These are phyloP conservation scores for Sarocladium strictum DNA, from an alignment of 2,329 filamentous ascomycete genomes.

Conservation along the genomic window DNA sequence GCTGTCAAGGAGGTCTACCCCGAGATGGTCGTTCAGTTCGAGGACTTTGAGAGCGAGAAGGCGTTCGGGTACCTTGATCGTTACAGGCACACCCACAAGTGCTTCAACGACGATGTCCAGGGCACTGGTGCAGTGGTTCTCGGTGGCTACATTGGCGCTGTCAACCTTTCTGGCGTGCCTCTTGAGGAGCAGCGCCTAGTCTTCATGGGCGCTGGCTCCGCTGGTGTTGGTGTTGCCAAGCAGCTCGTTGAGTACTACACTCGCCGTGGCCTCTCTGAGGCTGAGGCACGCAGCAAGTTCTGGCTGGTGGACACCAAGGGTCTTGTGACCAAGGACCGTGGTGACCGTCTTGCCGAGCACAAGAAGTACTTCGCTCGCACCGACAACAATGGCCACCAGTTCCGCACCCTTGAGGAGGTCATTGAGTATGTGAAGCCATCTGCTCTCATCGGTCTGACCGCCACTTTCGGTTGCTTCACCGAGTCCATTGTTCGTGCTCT, in stretches of 20 bases:
- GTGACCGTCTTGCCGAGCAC: slow-evolving; percentile 89
- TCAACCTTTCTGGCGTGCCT: slow-evolving; percentile 80
- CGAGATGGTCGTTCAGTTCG: slow-evolving; percentile 77
- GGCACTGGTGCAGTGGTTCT: slow-evolving; percentile 94
- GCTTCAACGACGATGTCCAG: slow-evolving; percentile 99
- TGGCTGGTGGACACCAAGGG: slow-evolving; percentile 97
- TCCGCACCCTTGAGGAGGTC: slow-evolving; percentile 80
- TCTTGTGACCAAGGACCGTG: slow-evolving; percentile 86
- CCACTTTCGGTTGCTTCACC: slow-evolving; percentile 91
- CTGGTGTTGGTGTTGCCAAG: slow-evolving; percentile 94
- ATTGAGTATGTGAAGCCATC: slow-evolving; percentile 94
- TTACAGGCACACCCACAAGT: slow-evolving; percentile 83
- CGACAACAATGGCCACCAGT: slow-evolving; percentile 61
- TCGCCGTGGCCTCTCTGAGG: slow-evolving; percentile 81
- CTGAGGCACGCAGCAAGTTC: slow-evolving; percentile 85
- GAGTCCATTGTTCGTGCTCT: slow-evolving; percentile 73
- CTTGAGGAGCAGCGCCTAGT: slow-evolving; percentile 88
- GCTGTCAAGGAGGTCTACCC: slow-evolving; percentile 71
- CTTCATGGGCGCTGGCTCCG: slow-evolving; percentile 93
- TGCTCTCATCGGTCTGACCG: slow-evolving; percentile 89
- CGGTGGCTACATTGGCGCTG: slow-evolving; percentile 61
- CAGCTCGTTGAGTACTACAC: slow-evolving; percentile 97
- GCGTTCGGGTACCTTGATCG: slow-evolving; percentile 90
- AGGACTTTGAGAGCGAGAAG: slow-evolving; percentile 90
- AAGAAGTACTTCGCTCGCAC: slow-evolving; percentile 65